Evolutionary conservation across 2,329 filamentous ascomycete genomes (phyloP).

Genomic region (Claviceps sp.): DNA sequence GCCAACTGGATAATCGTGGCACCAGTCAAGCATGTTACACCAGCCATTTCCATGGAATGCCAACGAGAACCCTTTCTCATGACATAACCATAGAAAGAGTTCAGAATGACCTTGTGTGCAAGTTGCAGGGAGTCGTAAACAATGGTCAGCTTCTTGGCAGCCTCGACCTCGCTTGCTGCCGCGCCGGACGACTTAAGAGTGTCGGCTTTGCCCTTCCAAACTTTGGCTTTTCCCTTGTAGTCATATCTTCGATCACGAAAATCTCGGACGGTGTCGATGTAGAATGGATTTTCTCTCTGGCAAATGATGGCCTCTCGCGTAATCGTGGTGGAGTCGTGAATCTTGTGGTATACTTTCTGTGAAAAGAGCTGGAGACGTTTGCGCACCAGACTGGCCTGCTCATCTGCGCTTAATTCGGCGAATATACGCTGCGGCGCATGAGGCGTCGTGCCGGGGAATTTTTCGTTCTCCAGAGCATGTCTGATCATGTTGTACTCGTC

Average conservation of each 20-base stretch:
- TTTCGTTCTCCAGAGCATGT: conserved; percentile 80
- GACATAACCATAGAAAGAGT: conserved; percentile 98
- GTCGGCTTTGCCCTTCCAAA: conserved; percentile 96
- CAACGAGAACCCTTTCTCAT: conserved; percentile 98
- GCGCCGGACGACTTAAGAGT: conserved; percentile 73
- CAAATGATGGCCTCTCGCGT: conserved; percentile 95
- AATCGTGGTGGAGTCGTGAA: conserved; percentile 86
- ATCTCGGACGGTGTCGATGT: conserved; percentile 88
- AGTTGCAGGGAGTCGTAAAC: conserved; percentile 91
- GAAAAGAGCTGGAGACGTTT: conserved; percentile 87
- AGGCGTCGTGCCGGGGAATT: conserved; percentile 67
- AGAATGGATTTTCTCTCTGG: conserved; percentile 95
- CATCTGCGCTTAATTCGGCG: conserved; percentile 65
- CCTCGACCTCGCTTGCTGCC: conserved; percentile 62
- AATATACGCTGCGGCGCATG: conserved; percentile 62
- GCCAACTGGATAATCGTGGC: conserved; percentile 96
- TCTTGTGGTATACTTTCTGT: conserved; percentile 99
- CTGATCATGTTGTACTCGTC: conserved; percentile 99
- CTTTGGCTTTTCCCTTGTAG: conserved; percentile 95
- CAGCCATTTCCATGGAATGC: conserved; percentile 99
- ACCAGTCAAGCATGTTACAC: conserved; percentile 91
- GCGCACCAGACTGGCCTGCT: conserved; percentile 66
- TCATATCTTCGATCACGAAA: conserved; percentile 97
- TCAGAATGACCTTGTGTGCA: conserved; percentile 96
- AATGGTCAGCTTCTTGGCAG: conserved; percentile 97